A percentile compares a stretch with the other conserved stretches of the same genome.
Conservation (phyloP, 2,329 filamentous ascomycete genomes). For the Colletotrichum sublineola region DNA sequence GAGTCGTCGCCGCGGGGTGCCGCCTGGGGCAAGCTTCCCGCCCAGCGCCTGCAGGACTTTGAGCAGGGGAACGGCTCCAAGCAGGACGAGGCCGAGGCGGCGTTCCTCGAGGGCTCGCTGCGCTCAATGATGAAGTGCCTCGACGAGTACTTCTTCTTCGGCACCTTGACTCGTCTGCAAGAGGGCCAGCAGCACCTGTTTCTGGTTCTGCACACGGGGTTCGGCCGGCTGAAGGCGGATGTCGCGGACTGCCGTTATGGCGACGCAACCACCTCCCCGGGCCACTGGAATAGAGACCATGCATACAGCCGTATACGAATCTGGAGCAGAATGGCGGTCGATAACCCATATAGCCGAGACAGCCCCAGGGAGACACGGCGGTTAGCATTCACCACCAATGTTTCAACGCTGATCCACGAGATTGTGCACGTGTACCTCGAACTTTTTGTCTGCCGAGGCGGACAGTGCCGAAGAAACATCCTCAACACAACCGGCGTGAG, state of each 20-base stretch:
- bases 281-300: not conserved
- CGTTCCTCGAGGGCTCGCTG: not conserved
- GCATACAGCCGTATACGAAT: not conserved
- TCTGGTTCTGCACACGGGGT: not conserved
- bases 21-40: not conserved
- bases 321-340: not conserved
- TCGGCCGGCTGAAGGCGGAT: not conserved
- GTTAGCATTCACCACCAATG: not conserved
- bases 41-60: not conserved
- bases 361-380: too few species aligned
- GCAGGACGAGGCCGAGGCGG: not conserved
- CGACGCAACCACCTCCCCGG: not conserved
- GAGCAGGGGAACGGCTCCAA: not conserved
- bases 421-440: conserved; percentile 35
- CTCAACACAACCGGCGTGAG: conserved; percentile 22
- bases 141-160: conserved; percentile 34
- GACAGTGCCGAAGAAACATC: conserved; percentile 2
- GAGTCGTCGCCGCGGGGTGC: not conserved
- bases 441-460: conserved; percentile 3
- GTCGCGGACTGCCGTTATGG: not conserved
- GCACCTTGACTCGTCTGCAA: conserved; percentile 16
- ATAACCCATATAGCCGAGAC: too few species aligned
- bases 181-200: not conserved
- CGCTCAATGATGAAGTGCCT: conserved; percentile 4
- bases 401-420: conserved; percentile 37